phyloP scores from a whole-genome alignment of 2,329 filamentous ascomycete species.

The Pezizomycotina sp. region DNA sequence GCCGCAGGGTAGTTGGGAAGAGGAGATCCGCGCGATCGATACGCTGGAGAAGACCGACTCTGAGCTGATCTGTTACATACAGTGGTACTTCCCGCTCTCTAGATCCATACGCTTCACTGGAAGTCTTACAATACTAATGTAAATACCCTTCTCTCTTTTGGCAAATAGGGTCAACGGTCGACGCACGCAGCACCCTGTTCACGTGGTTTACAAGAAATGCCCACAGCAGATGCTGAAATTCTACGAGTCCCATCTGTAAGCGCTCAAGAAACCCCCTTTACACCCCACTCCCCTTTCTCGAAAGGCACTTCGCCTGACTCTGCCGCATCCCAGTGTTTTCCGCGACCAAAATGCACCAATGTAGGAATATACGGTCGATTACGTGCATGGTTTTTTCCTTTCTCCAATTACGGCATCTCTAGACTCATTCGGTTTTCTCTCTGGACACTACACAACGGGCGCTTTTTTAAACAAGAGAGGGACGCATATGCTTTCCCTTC shows the following conservation, averaged over 20 bases:
- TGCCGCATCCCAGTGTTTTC: slow-evolving; percentile 11
- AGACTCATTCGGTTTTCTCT: too few species aligned
- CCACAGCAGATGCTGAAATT: slow-evolving; percentile 49
- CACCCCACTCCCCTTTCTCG: not conserved
- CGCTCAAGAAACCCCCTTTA: slow-evolving; percentile 4
- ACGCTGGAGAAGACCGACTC: slow-evolving; percentile 50
- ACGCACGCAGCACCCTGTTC: slow-evolving; percentile 57
- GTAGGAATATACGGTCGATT: slow-evolving; percentile 6
- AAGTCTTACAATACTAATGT: too few species aligned
- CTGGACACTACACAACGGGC: not conserved
- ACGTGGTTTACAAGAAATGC: slow-evolving; percentile 55
- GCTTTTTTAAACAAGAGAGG: not conserved
- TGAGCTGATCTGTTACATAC: slow-evolving; percentile 44
- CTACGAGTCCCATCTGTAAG: slow-evolving; percentile 36
- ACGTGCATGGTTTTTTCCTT: too few species aligned
- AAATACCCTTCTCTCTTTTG: too few species aligned
- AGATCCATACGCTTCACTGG: too few species aligned
- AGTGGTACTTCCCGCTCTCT: slow-evolving; percentile 20
- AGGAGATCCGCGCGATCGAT: slow-evolving; percentile 52
- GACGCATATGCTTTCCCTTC: too few species aligned
- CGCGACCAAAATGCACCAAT: slow-evolving; percentile 10
- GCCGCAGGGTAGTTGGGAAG: slow-evolving; percentile 61
- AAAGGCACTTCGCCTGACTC: too few species aligned
- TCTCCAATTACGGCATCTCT: too few species aligned
- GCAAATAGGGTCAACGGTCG: slow-evolving; percentile 43